phyloP scores from a whole-genome alignment of 352 stramenopile genomes.

The Pythium oligandrum region DNA sequence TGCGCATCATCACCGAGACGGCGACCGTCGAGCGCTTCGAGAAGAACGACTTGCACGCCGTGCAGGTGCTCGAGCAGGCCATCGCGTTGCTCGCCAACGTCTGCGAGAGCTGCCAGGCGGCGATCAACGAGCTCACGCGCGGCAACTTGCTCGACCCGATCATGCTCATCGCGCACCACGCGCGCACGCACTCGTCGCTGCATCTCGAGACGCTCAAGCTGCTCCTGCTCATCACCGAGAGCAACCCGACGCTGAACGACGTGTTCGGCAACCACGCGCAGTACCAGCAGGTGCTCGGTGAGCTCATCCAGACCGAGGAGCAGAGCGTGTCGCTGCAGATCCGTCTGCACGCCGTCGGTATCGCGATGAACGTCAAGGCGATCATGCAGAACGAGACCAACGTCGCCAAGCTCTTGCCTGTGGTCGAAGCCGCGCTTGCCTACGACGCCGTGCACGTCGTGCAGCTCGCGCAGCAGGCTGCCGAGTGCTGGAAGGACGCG shows the following conservation, averaged over 20 bases:
- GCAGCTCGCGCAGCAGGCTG: slow-evolving; percentile 64
- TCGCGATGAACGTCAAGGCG: slow-evolving; percentile 72
- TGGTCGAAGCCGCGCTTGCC: slow-evolving; percentile 67
- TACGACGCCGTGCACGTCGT: slow-evolving; percentile 76
- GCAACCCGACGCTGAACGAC: slow-evolving; percentile 74
- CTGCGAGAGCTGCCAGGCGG: slow-evolving; percentile 74
- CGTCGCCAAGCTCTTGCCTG: slow-evolving; percentile 57
- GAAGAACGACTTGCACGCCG: slow-evolving; percentile 55
- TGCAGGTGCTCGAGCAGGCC: slow-evolving; percentile 78
- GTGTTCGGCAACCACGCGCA: slow-evolving; percentile 43
- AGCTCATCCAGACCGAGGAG: slow-evolving; percentile 55
- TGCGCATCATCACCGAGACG: slow-evolving; percentile 65
- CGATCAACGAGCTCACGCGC: slow-evolving; percentile 79
- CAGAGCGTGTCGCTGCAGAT: slow-evolving; percentile 33
- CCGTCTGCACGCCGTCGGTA: slow-evolving; percentile 58
- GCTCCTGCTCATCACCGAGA: slow-evolving; percentile 76
- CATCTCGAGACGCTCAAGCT: slow-evolving; percentile 81
- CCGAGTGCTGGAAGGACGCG: slow-evolving; percentile 51
- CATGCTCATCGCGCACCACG: slow-evolving; percentile 64
- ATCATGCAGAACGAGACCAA: slow-evolving; percentile 76
- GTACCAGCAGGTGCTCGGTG: slow-evolving; percentile 67
- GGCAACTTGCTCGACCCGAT: slow-evolving; percentile 67
- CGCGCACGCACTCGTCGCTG: slow-evolving; percentile 37
- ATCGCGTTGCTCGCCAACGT: slow-evolving; percentile 76
- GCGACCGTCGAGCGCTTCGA: slow-evolving; percentile 45